phyloP scores from a whole-genome alignment of 2,329 filamentous ascomycete genomes.

The Sclerotinia spermophila region DNA sequence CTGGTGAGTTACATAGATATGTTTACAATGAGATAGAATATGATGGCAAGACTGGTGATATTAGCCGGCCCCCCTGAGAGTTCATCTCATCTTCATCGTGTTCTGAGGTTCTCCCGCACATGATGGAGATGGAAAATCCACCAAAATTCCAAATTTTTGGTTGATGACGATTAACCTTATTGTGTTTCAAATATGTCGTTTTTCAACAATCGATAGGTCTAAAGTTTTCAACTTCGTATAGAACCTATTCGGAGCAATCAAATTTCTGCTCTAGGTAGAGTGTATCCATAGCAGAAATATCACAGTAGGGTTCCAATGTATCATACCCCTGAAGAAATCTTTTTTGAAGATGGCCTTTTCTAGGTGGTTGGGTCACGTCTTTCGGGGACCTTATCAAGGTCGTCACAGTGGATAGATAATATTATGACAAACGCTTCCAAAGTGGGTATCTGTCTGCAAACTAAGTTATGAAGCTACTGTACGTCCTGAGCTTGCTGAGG shows the following conservation, averaged over 20 bases:
- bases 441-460: background rate
- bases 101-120: background rate
- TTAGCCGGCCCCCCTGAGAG: background rate
- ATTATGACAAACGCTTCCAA: background rate
- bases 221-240: constrained; percentile 2
- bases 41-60: background rate
- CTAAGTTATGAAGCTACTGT: background rate
- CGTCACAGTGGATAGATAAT: background rate
- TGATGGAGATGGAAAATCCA: background rate
- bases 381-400: background rate
- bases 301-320: background rate
- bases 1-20: background rate
- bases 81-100: constrained; percentile 1
- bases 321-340: background rate
- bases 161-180: background rate
- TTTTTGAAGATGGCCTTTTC: background rate
- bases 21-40: background rate
- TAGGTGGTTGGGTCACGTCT: background rate
- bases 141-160: background rate
- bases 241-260: background rate
- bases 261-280: background rate
- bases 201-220: background rate
- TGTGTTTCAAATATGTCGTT: background rate
- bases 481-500: background rate
- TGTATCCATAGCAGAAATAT: background rate